A percentile compares a stretch with the other conserved stretches of the same genome.
phyloP scores from a whole-genome alignment of 2,329 filamentous ascomycete genomes.

The Tolypocladium tropicale region DNA sequence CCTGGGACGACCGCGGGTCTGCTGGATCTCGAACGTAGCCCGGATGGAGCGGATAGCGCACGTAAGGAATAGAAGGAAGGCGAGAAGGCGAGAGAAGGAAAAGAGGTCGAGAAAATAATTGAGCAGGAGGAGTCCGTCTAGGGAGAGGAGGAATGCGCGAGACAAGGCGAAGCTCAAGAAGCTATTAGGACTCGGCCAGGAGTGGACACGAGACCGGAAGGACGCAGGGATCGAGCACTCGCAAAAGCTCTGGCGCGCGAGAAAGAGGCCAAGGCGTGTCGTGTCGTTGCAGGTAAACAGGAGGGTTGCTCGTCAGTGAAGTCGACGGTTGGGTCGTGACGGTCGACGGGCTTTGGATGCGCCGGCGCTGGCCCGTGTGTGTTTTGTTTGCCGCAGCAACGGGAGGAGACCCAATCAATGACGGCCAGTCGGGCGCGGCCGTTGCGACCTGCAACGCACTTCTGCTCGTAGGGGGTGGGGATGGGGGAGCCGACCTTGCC shows the following conservation, averaged over 20 bases:
- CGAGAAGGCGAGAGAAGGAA: not conserved
- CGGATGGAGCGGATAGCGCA: not conserved
- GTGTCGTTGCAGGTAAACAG: not conserved
- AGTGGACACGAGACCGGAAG: not conserved
- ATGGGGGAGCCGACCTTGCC: too few species aligned
- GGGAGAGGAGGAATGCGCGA: not conserved
- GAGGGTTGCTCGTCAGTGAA: not conserved
- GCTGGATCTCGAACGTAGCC: not conserved
- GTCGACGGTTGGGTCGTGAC: not conserved
- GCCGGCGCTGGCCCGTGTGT: not conserved
- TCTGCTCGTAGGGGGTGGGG: too few species aligned
- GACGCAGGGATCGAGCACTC: not conserved
- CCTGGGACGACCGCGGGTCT: not conserved
- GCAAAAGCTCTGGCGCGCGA: not conserved
- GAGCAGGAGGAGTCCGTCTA: not conserved
- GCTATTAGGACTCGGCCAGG: not conserved
- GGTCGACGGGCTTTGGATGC: not conserved
- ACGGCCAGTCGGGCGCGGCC: not conserved
- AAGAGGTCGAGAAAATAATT: not conserved
- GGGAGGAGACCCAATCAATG: constrained; percentile 1
- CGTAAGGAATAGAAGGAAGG: not conserved
- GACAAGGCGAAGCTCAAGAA: not conserved
- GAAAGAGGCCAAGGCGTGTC: not conserved
- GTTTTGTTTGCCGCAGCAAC: constrained; percentile 14
- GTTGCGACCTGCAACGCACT: not conserved